These are phyloP conservation scores for Cladosporium cucumerinum DNA, from an alignment of 2,329 filamentous ascomycete genomes.

Conservation along the genomic window DNA sequence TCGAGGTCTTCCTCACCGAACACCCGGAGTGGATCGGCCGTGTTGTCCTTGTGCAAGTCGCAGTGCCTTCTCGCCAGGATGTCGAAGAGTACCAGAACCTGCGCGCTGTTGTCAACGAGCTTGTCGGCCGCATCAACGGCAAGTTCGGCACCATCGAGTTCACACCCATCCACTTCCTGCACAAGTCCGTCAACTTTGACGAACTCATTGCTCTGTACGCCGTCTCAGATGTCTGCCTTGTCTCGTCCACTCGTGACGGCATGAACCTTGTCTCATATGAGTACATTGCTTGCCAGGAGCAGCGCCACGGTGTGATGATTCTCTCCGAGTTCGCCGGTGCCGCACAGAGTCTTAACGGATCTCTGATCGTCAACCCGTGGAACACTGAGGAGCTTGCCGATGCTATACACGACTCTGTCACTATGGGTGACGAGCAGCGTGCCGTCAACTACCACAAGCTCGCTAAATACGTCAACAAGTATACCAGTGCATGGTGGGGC, in stretches of 20 bases:
- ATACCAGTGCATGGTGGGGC: conserved; percentile 95
- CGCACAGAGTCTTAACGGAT: conserved; percentile 89
- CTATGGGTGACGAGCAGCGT: conserved; percentile 87
- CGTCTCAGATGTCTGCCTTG: conserved; percentile 86
- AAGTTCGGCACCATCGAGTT: conserved; percentile 96
- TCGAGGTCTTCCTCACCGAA: conserved; percentile 94
- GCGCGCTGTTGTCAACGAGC: conserved; percentile 90
- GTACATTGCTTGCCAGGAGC: conserved; percentile 90
- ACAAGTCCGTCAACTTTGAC: conserved; percentile 92
- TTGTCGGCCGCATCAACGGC: conserved; percentile 95
- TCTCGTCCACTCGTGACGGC: conserved; percentile 92
- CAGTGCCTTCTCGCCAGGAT: conserved; percentile 89
- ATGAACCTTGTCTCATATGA: conserved; percentile 99
- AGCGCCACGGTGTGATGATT: conserved; percentile 89
- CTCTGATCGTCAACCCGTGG: conserved; percentile 95
- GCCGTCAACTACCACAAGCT: conserved; percentile 86
- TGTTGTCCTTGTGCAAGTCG: conserved; percentile 92
- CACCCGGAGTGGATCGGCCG: conserved; percentile 98
- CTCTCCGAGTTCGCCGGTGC: conserved; percentile 96
- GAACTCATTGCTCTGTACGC: conserved; percentile 92
- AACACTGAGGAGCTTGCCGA: conserved; percentile 94
- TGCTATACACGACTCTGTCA: conserved; percentile 93
- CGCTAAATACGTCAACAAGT: conserved; percentile 93
- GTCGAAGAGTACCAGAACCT: conserved; percentile 98
- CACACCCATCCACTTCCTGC: conserved; percentile 98